Base-by-base conservation (phyloP, 192 early-diverging fungal genomes). In the Coemansia interrupta region DNA sequence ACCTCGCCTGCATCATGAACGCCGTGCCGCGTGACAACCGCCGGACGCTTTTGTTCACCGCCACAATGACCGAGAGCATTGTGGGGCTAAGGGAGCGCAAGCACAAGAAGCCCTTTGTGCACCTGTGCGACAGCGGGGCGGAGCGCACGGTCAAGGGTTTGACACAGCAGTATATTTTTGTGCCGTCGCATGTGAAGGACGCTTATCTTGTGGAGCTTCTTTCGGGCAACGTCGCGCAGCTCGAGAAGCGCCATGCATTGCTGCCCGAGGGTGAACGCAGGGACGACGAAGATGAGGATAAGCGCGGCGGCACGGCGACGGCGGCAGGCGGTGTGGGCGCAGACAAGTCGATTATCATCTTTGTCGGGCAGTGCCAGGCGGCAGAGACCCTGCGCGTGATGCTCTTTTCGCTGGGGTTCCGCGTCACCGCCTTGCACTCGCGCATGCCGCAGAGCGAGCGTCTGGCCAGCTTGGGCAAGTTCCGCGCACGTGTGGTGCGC, bases 11-110 rank as follows among this genome's bases (percentile, higher is more conserved):
- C 0, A 94, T 99, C 57, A 80, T 99, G 49, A 78, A 83, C 20
- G 64, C 68, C 3, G 55, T 98, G 11, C 95, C 97, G 10, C 32
- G 32, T 3, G 75, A 83, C 46, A 84, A 89, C 48, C 84, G 97
- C 0, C 95, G 98, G 61, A 97, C 96, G 0, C 72, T 99, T 19
- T 63, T 99, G 54, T 99, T 97, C 68, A 93, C 94, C 10, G 97
- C 97, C 19, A 99, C 97, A 12, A 92, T 97, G 89, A 94, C 96
- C 4, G 82, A 87, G 11, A 87, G 84, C 32, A 96, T 99, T 39
- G 69, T 96, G 55, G 83, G 82, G 14, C 70, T 96, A 4, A 71
- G 68, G 18, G 73, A 86, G 26, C 56, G 74, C 32, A 36, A 36
- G 10, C 32, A 36, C 32, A 36, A 36, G 3, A 8, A 3, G 38